Conservation (phyloP, 2,329 filamentous ascomycete species). For the Teratosphaeria zuluensis region DNA sequence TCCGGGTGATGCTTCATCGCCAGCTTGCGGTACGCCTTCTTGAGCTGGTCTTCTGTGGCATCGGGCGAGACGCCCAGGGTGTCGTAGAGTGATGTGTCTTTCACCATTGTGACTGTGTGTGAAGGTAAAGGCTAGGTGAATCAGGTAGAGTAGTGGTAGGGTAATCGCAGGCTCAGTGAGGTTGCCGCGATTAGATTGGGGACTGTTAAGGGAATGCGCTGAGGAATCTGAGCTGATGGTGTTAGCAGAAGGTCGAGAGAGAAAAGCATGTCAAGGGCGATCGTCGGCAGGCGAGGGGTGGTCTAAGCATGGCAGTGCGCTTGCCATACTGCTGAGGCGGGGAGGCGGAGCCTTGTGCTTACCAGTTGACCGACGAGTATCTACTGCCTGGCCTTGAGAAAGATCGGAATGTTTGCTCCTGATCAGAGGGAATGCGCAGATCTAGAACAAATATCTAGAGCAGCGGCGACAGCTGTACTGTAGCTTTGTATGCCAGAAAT, state of each 20-base stretch:
- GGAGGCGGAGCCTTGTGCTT: background rate
- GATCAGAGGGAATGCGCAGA: background rate
- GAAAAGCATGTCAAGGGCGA: background rate
- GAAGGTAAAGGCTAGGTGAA: background rate
- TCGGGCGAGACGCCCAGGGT: conserved; percentile 66
- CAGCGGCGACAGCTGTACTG: background rate
- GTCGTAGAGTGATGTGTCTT: conserved; percentile 72
- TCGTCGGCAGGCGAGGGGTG: background rate
- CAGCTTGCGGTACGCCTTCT: conserved; percentile 78
- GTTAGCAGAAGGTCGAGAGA: background rate
- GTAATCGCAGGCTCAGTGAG: background rate
- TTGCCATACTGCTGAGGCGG: background rate
- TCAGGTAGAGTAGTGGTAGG: background rate
- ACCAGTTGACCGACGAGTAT: background rate
- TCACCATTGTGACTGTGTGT: conserved; percentile 48
- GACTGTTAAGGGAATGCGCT: background rate
- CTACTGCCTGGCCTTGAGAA: background rate
- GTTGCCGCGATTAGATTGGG: background rate
- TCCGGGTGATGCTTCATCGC: conserved; percentile 83
- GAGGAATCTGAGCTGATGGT: background rate
- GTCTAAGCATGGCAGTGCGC: background rate
- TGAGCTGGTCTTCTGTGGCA: conserved; percentile 77
- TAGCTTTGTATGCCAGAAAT: background rate
- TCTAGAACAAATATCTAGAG: background rate
- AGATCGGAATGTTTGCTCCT: background rate